Evolutionary conservation across 768 basidiomycete species (phyloP).

Genomic region (Gloeophyllum trabeum): DNA sequence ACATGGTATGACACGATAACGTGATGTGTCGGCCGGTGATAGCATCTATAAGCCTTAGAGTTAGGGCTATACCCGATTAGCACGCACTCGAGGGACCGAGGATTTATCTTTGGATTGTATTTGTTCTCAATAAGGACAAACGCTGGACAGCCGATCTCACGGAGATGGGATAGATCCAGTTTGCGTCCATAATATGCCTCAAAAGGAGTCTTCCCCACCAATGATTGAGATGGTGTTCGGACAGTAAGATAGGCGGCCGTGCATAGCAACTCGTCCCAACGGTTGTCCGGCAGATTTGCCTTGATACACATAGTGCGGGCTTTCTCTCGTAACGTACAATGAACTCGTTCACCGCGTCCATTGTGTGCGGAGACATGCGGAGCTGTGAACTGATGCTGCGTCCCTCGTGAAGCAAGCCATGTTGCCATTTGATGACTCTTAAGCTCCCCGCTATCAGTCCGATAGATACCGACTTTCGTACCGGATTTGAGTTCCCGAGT

Average conservation of each 20-base stretch:
- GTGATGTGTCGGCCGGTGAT: not conserved
- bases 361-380: not conserved
- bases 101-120: not conserved
- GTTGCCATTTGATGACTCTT: conserved; percentile 4
- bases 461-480: conserved; percentile 8
- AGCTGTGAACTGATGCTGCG: too few species aligned
- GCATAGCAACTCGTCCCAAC: not conserved
- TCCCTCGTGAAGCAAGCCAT: conserved; percentile 10
- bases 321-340: not conserved
- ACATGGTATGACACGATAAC: not conserved
- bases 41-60: not conserved
- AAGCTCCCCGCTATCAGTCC: conserved; percentile 16
- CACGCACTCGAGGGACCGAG: not conserved
- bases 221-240: not conserved
- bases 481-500: conserved; percentile 12
- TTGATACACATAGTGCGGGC: not conserved
- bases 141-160: conserved; percentile 3
- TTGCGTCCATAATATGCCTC: conserved; percentile 12
- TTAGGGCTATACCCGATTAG: not conserved
- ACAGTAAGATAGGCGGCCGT: not conserved
- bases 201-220: conserved; percentile 14
- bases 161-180: conserved; percentile 12
- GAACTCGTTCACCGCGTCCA: not conserved
- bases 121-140: conserved; percentile 8
- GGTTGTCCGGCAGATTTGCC: not conserved